Evolutionary conservation across 257 asterid genomes (phyloP).

Genomic region (Agastache rugosa): DNA sequence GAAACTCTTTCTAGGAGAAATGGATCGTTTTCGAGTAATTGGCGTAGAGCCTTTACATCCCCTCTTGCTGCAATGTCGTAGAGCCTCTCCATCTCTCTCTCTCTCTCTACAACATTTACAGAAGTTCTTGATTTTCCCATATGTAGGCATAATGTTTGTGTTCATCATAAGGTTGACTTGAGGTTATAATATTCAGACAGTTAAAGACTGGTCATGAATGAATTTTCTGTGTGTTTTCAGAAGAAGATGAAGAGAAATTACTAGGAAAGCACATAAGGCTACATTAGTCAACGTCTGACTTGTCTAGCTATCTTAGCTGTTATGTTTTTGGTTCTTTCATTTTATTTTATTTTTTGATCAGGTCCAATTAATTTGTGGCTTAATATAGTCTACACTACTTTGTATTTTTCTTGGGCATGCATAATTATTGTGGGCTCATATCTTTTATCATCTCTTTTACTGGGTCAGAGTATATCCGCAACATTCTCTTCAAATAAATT

Average conservation of each 20-base stretch:
- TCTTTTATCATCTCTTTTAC: too few relatives aligned
- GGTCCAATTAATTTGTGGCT: too few relatives aligned
- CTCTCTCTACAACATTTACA: neutral
- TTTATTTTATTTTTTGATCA: too few relatives aligned
- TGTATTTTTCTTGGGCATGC: too few relatives aligned
- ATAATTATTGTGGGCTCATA: too few relatives aligned
- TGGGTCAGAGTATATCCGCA: too few relatives aligned
- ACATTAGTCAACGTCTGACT: too few relatives aligned
- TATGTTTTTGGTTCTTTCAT: too few relatives aligned
- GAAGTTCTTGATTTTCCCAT: neutral
- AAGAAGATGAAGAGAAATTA: conserved; percentile 8
- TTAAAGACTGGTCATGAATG: neutral
- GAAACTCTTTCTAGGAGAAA: conserved; percentile 47
- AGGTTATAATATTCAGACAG: neutral
- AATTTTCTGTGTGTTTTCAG: neutral
- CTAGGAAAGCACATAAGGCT: neutral
- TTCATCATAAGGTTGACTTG: conserved; percentile 3
- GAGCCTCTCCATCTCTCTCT: conserved; percentile 37
- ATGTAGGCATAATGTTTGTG: neutral
- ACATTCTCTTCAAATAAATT: too few relatives aligned
- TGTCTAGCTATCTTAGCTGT: fast-evolving
- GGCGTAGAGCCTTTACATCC: conserved; percentile 27
- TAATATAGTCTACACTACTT: too few relatives aligned
- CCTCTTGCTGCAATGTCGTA: conserved; percentile 50
- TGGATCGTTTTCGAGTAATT: conserved; percentile 41